A percentile compares a stretch with the other conserved stretches of the same genome.
These are phyloP conservation scores for Ophiosphaerella korrae DNA, from an alignment of 2,329 filamentous ascomycete genomes.

Conservation along the genomic window DNA sequence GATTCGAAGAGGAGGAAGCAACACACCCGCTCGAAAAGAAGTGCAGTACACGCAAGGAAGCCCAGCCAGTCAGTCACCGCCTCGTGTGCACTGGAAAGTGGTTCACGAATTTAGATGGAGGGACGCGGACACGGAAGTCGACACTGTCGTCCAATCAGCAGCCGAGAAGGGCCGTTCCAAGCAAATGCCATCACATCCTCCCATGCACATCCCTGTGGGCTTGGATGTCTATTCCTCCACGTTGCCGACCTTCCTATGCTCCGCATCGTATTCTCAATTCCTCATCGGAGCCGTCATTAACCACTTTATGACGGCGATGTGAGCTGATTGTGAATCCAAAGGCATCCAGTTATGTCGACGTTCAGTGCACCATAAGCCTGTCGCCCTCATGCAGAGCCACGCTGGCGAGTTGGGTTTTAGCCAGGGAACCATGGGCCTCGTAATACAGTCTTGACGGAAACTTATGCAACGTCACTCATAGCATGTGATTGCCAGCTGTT, in stretches of 20 bases:
- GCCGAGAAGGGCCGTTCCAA: conserved; percentile 10
- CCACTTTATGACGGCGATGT: neutral
- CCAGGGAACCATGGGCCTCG: conserved; percentile 1
- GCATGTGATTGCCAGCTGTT: neutral
- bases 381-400: conserved; percentile 7
- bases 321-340: neutral
- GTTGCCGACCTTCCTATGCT: conserved; percentile 4
- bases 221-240: conserved; percentile 10
- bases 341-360: neutral
- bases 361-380: conserved; percentile 2
- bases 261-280: neutral
- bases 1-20: conserved; percentile 17
- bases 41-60: conserved; percentile 14
- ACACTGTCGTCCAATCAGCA: conserved; percentile 20
- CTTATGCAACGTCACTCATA: neutral
- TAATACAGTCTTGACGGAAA: neutral
- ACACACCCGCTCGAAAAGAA: conserved; percentile 10
- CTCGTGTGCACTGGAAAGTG: conserved; percentile 24
- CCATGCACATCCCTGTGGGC: conserved; percentile 8
- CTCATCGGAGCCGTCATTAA: neutral
- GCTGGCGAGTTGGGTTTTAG: conserved; percentile 1
- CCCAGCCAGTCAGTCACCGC: conserved; percentile 37
- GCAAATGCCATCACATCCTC: conserved; percentile 4
- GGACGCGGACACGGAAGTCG: conserved; percentile 17
- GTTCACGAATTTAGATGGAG: conserved; percentile 18